Base-by-base conservation (phyloP, 108 stramenopile genomes). In the Phaeodactylum tricornutum region DNA sequence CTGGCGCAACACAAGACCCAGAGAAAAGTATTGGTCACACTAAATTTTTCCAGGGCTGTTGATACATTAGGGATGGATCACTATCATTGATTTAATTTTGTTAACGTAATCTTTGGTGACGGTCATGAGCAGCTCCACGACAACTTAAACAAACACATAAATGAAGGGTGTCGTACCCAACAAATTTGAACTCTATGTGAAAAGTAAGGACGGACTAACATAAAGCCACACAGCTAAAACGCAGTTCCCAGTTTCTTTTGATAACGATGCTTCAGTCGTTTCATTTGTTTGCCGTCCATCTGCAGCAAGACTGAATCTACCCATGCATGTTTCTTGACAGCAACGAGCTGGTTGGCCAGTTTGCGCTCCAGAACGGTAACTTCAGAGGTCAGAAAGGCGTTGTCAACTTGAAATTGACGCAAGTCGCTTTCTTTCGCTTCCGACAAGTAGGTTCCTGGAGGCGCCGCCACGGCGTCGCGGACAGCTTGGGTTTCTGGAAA, bases 381-480 rank as follows among this genome's bases (percentile, higher is more conserved):
- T 43, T 75, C 73, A 7, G 62, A 31, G n/a, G 36, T 52, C 29
- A 69, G 47, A 44, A 75, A 59, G 1, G 73, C 63, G 34, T 64
- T 69, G 34, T 69, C 66, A 5, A 69, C 52, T 36, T 75, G 73
- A 26, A 51, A 47, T 39, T 75, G 39, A 6, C 64, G 59, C 2
- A 69, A 7, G 22, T 64, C 61, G n/a, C 56, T 29, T 15, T 49
- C 47, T 36, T 62, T 26, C 9, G 45, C 30, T 16, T 42, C 27
- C 6, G 46, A 16, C 3, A 37, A 11, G 27, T 17, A 3, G 7
- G 15, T 17, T 5, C 49, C 32, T 4, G 49, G 49, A 4, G 49
- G 49, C n/a, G 29, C 32, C 8, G 5, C 20, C 25, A 50, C 22
- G 4, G 45, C 45, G n/a, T 24, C 26, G 5, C 45, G 45, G 7